phyloP scores from a whole-genome alignment of 2,329 filamentous ascomycete species.

The Pleurostoma richardsiae region DNA sequence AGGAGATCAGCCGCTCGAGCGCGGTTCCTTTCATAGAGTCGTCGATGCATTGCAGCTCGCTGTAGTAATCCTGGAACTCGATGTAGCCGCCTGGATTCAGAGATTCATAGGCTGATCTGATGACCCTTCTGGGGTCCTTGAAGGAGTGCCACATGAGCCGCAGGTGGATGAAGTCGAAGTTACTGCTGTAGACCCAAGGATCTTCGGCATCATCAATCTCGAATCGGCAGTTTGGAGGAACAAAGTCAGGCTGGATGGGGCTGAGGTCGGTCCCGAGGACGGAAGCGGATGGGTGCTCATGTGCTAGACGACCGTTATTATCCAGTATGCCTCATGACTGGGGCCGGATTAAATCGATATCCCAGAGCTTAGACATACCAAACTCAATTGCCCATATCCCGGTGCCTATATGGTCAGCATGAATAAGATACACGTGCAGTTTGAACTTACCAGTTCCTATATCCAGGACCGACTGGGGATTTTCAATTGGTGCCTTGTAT shows the following conservation, averaged over 20 bases:
- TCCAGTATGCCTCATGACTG: too few relatives aligned
- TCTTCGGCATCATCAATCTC: constrained; percentile 14
- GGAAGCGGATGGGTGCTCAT: constrained; percentile 12
- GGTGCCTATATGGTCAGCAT: background rate
- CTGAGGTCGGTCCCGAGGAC: constrained; percentile 16
- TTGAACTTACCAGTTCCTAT: background rate
- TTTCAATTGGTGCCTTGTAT: background rate
- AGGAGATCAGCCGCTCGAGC: constrained; percentile 6
- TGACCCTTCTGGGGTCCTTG: constrained; percentile 3
- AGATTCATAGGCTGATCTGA: constrained; percentile 8
- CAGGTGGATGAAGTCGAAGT: constrained; percentile 4
- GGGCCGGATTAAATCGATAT: too few relatives aligned
- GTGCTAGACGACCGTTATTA: background rate
- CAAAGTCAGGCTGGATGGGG: constrained; percentile 19
- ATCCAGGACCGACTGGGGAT: background rate
- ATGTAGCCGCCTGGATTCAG: constrained; percentile 13
- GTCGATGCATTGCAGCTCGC: constrained; percentile 6
- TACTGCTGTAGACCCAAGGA: constrained; percentile 1
- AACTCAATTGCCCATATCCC: background rate
- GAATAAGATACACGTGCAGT: background rate
- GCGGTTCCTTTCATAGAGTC: constrained; percentile 4
- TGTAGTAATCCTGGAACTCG: constrained; percentile 11
- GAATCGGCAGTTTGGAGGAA: constrained; percentile 15
- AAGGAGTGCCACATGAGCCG: constrained; percentile 4
- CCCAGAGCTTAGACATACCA: background rate